A percentile compares a stretch with the other conserved stretches of the same genome.
These are phyloP conservation scores for Dothideomycetidae sp. DNA, from an alignment of 2,329 filamentous ascomycete species.

Conservation along the genomic window DNA sequence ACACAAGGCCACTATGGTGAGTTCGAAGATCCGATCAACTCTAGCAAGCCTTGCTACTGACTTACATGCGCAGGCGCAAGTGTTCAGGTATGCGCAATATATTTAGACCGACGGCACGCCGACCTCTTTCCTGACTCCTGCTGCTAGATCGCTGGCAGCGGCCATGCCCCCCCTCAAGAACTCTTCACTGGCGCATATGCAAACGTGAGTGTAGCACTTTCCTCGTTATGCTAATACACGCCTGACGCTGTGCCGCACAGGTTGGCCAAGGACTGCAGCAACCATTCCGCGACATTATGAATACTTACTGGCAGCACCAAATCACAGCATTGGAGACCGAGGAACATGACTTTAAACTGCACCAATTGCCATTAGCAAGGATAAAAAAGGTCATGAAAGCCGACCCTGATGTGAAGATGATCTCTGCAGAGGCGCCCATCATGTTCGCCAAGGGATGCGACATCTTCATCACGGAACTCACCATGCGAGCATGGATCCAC, in stretches of 20 bases:
- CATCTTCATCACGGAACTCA: slow-evolving; percentile 89
- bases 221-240: slow-evolving; percentile 6
- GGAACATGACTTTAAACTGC: slow-evolving; percentile 95
- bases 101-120: too few relatives aligned
- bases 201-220: slow-evolving; percentile 49
- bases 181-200: slow-evolving; percentile 90
- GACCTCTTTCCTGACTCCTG: too few relatives aligned
- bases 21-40: slow-evolving; percentile 11
- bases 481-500: slow-evolving; percentile 99
- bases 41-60: slow-evolving; percentile 1
- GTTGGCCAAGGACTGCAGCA: slow-evolving; percentile 90
- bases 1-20: slow-evolving; percentile 38
- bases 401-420: slow-evolving; percentile 99
- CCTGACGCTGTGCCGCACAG: slow-evolving; percentile 30
- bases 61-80: slow-evolving; percentile 44
- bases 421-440: slow-evolving; percentile 93
- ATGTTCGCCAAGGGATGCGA: slow-evolving; percentile 97
- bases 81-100: slow-evolving; percentile 46
- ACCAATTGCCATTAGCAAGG: slow-evolving; percentile 88
- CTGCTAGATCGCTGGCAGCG: slow-evolving; percentile 72
- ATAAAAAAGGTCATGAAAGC: slow-evolving; percentile 99
- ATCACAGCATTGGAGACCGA: slow-evolving; percentile 92
- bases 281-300: slow-evolving; percentile 90
- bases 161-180: slow-evolving; percentile 76
- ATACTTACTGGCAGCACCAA: slow-evolving; percentile 98